Percentiles rank a stretch among this genome's conserved stretches.
phyloP scores from a whole-genome alignment of 768 basidiomycete genomes.

The Rhodotorula kratochvilovae region DNA sequence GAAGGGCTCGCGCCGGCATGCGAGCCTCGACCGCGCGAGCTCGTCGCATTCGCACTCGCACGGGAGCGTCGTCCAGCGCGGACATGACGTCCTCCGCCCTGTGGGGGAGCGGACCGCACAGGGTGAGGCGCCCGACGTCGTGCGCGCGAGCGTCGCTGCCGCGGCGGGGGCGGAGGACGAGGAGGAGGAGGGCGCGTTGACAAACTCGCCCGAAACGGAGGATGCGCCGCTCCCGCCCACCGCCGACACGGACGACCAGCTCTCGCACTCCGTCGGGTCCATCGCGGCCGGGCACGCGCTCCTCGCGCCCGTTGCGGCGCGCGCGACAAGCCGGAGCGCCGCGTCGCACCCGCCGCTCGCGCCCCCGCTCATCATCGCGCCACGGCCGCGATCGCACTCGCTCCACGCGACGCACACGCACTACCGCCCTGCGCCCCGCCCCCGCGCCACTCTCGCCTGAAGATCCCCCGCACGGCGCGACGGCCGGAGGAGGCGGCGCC shows the following conservation, averaged over 20 bases:
- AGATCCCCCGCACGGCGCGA: not conserved
- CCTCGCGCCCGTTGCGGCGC: constrained; percentile 5
- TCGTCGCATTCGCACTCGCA: not conserved
- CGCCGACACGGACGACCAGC: too few relatives aligned
- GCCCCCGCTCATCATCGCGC: not conserved
- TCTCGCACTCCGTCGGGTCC: not conserved
- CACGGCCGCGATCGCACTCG: constrained; percentile 27
- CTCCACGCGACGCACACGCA: not conserved
- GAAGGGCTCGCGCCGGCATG: constrained; percentile 1
- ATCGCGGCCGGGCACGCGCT: constrained; percentile 16
- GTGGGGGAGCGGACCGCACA: not conserved
- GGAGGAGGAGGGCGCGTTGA: not conserved
- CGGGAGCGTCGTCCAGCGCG: not conserved
- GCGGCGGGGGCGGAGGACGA: not conserved
- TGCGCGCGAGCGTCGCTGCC: not conserved
- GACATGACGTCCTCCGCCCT: not conserved
- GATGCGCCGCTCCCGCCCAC: not conserved
- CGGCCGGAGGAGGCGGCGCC: not conserved
- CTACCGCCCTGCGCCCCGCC: constrained; percentile 1
- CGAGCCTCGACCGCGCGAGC: constrained; percentile 13
- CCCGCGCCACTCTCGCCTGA: not conserved
- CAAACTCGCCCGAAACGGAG: not conserved
- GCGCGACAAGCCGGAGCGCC: not conserved
- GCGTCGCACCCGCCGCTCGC: not conserved
- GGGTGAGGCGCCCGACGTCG: not conserved